A percentile compares a stretch with the other conserved stretches of the same genome.
Evolutionary conservation across 306 rosid genomes (phyloP).

Genomic region (Cucurbita moschata): DNA sequence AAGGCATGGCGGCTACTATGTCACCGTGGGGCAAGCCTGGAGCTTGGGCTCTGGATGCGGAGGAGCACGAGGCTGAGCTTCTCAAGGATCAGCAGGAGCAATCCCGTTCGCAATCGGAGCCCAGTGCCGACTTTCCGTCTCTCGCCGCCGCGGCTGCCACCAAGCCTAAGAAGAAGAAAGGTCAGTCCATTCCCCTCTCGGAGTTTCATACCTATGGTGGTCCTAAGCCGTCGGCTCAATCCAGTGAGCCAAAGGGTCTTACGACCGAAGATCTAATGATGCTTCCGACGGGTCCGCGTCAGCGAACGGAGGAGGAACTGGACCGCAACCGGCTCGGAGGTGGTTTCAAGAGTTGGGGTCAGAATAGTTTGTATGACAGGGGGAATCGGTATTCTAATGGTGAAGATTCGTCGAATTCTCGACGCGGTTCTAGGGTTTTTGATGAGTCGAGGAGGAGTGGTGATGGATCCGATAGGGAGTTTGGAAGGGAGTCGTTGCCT

Average conservation of each 20-base stretch:
- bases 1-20: conserved; percentile 73
- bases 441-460: conserved; percentile 36
- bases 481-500: conserved; percentile 39
- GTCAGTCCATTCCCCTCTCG: conserved; percentile 38
- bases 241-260: conserved; percentile 11
- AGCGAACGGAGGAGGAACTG: conserved; percentile 81
- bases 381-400: conserved; percentile 16
- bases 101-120: neutral
- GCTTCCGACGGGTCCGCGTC: conserved; percentile 79
- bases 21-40: conserved; percentile 90
- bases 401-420: conserved; percentile 46
- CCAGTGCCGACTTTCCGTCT: conserved; percentile 62
- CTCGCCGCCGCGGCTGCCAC: conserved; percentile 62
- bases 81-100: conserved; percentile 25
- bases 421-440: conserved; percentile 70
- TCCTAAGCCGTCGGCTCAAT: conserved; percentile 18
- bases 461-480: conserved; percentile 32
- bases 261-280: conserved; percentile 32
- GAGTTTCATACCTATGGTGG: conserved; percentile 43
- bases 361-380: conserved; percentile 20
- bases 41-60: conserved; percentile 90
- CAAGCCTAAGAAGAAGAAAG: conserved; percentile 80
- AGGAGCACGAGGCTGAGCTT: conserved; percentile 62
- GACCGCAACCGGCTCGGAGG: conserved; percentile 48
- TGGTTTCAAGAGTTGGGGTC: conserved; percentile 38